Evolutionary conservation across 2,329 filamentous ascomycete genomes (phyloP), one percentile per base, ranked within the genome.

Genomic region (Atkinsonella hypoxylon): DNA sequence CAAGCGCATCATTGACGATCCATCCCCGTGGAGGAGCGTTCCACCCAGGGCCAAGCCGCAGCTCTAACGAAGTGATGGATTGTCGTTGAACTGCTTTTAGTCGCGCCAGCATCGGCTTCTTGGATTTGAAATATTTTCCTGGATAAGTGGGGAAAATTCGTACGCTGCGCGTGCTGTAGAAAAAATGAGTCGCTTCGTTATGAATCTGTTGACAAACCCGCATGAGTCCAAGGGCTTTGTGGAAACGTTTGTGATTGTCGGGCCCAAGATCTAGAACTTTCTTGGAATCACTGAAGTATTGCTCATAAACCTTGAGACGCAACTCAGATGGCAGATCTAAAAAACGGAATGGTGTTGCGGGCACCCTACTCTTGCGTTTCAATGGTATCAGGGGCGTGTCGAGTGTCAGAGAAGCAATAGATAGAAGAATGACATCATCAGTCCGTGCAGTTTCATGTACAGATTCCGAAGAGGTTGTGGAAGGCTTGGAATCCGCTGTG

Each of bases 1-100:
- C 84, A 1, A 89, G 70, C 1, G 74, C 73, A 4, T 75, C 68
- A 55, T 82, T 82, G 12, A 87, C 81, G 1, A 81, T 78, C 82
- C 87, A 89, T 47, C 82, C 79, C 34, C 72, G 72, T 1, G 86
- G 86, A 13, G 86, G 85, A 51, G 77, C 77, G 54, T 72, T 81
- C 79, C 83, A 90, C 18, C 85, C 85, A 0, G 85, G 85, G 0
- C 86, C 86, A 0, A 90, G 70, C 2, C 85, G 78, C 49, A 90
- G 66, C 64, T 90, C 82, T 2, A 90, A 67, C 0, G 77, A 77
- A 0, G 75, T 81, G 43, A 90, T 72, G 44, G 69, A 74, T 15
- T 70, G 68, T 34, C 83, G 77, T 51, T 85, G 82, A 31, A 68
- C 70, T 0, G 77, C 66, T 18, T 80, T 79, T 50, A 90, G 66